Evolutionary conservation across 208 protist species (phyloP).

Genomic region (Crithidia brevicula): DNA sequence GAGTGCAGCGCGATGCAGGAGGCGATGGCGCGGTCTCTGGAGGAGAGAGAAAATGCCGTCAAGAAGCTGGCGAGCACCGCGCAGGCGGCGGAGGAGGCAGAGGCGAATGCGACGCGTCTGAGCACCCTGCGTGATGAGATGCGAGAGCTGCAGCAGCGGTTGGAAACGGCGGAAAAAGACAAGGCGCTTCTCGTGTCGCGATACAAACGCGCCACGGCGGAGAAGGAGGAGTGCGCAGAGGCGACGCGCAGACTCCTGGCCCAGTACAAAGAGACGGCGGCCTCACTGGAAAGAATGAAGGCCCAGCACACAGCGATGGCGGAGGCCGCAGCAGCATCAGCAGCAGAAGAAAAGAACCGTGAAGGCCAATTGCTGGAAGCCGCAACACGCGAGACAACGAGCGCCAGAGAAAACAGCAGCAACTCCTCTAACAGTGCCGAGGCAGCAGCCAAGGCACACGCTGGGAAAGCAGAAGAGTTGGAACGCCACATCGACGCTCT

Average conservation of each 20-base stretch:
- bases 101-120: slow-evolving; percentile 16
- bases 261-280: slow-evolving; percentile 32
- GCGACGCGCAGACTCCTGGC: slow-evolving; percentile 22
- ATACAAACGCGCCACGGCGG: slow-evolving; percentile 28
- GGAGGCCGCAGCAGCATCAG: not conserved
- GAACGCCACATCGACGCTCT: slow-evolving; percentile 25
- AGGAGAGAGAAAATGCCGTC: slow-evolving; percentile 25
- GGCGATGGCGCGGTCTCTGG: not conserved
- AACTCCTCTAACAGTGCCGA: not conserved
- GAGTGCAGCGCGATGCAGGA: slow-evolving; percentile 23
- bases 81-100: slow-evolving; percentile 26
- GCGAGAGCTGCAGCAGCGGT: slow-evolving; percentile 20
- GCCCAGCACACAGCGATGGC: slow-evolving; percentile 8
- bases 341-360: not conserved
- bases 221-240: slow-evolving; percentile 44
- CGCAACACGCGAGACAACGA: not conserved
- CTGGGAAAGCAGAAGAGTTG: not conserved
- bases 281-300: slow-evolving; percentile 12
- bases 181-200: slow-evolving; percentile 23
- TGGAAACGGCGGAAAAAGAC: slow-evolving; percentile 27
- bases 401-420: not conserved
- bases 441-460: not conserved
- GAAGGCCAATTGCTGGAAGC: not conserved
- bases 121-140: slow-evolving; percentile 26
- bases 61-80: slow-evolving; percentile 25